Evolutionary conservation across 2,329 filamentous ascomycete species (phyloP).

Genomic region (Stagonosporopsis rhizophila): DNA sequence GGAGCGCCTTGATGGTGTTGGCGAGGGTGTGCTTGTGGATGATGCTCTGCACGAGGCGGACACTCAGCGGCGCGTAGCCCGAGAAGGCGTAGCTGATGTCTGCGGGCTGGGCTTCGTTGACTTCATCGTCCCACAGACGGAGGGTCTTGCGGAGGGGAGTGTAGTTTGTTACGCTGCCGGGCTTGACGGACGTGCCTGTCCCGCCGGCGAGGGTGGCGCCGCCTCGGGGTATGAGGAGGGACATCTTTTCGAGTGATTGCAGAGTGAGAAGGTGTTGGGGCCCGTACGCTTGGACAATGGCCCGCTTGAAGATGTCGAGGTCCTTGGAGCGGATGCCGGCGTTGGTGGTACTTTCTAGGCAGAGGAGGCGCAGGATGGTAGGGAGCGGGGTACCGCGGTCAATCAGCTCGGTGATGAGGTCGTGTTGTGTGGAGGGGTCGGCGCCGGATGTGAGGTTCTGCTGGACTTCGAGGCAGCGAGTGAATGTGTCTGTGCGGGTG

Average conservation of each 20-base stretch:
- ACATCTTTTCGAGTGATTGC: constrained; percentile 85
- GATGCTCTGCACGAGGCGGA: constrained; percentile 90
- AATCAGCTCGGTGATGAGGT: constrained; percentile 93
- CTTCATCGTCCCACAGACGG: constrained; percentile 91
- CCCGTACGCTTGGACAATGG: constrained; percentile 90
- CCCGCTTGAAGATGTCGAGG: constrained; percentile 84
- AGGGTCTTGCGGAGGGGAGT: constrained; percentile 84
- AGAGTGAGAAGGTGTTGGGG: constrained; percentile 94
- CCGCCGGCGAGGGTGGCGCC: constrained; percentile 56
- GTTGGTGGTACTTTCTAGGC: constrained; percentile 88
- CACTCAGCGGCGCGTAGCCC: constrained; percentile 91
- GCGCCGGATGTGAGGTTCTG: constrained; percentile 92
- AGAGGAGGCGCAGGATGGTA: constrained; percentile 84
- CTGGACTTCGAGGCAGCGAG: constrained; percentile 87
- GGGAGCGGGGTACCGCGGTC: constrained; percentile 80
- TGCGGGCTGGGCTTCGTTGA: constrained; percentile 91
- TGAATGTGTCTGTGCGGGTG: constrained; percentile 88
- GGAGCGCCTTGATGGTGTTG: constrained; percentile 62
- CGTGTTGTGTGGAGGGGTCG: constrained; percentile 87
- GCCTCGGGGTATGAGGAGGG: constrained; percentile 73
- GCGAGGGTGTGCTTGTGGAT: constrained; percentile 85
- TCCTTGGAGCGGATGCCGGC: constrained; percentile 89
- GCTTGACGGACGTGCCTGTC: constrained; percentile 39
- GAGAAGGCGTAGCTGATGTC: constrained; percentile 98
- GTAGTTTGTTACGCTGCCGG: constrained; percentile 75